Percentiles rank a stretch among this genome's conserved stretches.
phyloP scores from a whole-genome alignment of 768 basidiomycete genomes.

The Holtermanniella nyarrowii region DNA sequence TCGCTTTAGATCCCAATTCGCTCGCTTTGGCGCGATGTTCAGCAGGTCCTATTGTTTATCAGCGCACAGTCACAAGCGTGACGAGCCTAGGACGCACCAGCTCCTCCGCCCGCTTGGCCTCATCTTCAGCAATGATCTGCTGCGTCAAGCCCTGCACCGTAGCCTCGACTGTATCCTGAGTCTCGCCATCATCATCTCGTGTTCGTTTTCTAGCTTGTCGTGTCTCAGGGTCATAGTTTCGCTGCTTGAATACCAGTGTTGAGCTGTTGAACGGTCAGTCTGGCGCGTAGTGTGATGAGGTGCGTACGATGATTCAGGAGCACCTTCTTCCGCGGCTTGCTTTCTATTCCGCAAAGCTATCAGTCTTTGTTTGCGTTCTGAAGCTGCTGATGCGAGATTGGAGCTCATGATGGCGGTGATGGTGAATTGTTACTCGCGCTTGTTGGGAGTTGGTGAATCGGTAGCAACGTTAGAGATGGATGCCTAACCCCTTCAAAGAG shows the following conservation, averaged over 20 bases:
- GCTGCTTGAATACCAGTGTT: constrained; percentile 42
- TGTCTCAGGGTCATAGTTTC: constrained; percentile 86
- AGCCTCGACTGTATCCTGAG: constrained; percentile 72
- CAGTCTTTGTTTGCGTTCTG: constrained; percentile 38
- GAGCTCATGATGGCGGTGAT: constrained; percentile 22
- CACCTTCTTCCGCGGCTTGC: constrained; percentile 19
- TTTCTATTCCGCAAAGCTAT: constrained; percentile 37
- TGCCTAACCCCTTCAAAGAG: background rate
- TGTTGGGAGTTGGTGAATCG: background rate
- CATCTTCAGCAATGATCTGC: constrained; percentile 74
- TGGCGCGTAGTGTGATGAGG: background rate
- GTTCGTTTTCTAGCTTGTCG: constrained; percentile 25
- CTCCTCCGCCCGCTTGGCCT: constrained; percentile 72
- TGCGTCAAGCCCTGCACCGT: constrained; percentile 74
- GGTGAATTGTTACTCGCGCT: background rate
- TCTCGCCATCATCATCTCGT: constrained; percentile 56
- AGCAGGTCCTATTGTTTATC: constrained; percentile 40
- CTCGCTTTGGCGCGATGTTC: constrained; percentile 62
- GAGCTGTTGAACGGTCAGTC: constrained; percentile 9
- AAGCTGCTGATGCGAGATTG: constrained; percentile 35
- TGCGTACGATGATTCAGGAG: background rate
- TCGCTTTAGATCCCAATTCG: constrained; percentile 68
- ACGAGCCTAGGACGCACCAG: constrained; percentile 50
- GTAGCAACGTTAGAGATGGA: background rate
- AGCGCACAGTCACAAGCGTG: background rate